These are phyloP conservation scores for Brachypodium distachyon DNA, from an alignment of 202 grass and related monocot genomes.

Conservation along the genomic window DNA sequence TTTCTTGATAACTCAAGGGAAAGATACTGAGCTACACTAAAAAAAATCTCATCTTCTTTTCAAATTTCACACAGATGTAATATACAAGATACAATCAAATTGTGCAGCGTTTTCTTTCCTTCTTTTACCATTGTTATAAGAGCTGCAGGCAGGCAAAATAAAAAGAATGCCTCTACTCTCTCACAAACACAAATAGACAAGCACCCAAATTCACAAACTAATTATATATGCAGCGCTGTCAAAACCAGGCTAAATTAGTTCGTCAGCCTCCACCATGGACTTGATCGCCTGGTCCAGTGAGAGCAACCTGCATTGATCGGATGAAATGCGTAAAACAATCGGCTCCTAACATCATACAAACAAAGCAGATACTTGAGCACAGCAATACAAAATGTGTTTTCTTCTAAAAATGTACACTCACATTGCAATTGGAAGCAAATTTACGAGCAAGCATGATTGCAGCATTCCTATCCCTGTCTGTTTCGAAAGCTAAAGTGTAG, in stretches of 20 bases:
- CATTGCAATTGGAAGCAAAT: conserved; percentile 77
- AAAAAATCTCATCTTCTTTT: neutral
- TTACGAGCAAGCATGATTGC: conserved; percentile 68
- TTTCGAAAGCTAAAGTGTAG: conserved; percentile 69
- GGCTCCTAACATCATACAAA: neutral
- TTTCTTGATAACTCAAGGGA: neutral
- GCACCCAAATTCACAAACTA: conserved; percentile 37
- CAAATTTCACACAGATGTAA: neutral
- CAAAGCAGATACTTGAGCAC: neutral
- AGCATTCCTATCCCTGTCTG: conserved; percentile 80
- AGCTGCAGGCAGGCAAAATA: conserved; percentile 43
- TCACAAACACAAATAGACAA: conserved; percentile 30
- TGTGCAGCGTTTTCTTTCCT: neutral
- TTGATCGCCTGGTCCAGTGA: conserved; percentile 62
- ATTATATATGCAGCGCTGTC: conserved; percentile 23
- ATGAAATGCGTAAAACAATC: neutral
- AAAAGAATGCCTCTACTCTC: conserved; percentile 60
- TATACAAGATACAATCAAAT: neutral
- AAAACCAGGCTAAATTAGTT: neutral
- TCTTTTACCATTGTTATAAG: conserved; percentile 1
- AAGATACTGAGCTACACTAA: conserved; percentile 4
- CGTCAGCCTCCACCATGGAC: conserved; percentile 22
- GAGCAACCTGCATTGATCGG: conserved; percentile 29
- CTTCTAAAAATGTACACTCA: conserved; percentile 5
- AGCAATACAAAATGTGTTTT: neutral